These are phyloP conservation scores for Emergomyces orientalis DNA, from an alignment of 2,329 filamentous ascomycete genomes.

Conservation along the genomic window DNA sequence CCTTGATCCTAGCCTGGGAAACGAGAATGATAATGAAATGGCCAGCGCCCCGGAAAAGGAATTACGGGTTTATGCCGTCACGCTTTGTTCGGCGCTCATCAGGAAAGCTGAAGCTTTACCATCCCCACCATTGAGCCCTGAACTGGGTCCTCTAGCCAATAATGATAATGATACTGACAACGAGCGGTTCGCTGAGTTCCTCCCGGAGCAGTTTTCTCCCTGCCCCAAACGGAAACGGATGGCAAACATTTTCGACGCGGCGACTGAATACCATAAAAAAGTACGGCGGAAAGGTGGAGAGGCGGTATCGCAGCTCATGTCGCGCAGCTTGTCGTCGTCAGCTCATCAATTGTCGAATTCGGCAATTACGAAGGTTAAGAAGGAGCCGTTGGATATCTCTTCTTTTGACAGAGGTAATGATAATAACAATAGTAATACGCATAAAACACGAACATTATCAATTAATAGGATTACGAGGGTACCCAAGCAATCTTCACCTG, in stretches of 20 bases:
- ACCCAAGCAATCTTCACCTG: not conserved
- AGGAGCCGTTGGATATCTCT: slow-evolving; percentile 19
- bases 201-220: slow-evolving; percentile 31
- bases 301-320: slow-evolving; percentile 34
- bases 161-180: slow-evolving; percentile 11
- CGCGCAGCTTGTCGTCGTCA: slow-evolving; percentile 16
- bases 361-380: slow-evolving; percentile 27
- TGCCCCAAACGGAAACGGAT: slow-evolving; percentile 37
- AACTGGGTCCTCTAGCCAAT: not conserved
- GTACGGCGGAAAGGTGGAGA: slow-evolving; percentile 34
- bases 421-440: not conserved
- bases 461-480: slow-evolving; percentile 3
- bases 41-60: slow-evolving; percentile 19
- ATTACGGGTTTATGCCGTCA: slow-evolving; percentile 30
- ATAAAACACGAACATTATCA: slow-evolving; percentile 6
- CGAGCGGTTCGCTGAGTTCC: slow-evolving; percentile 27
- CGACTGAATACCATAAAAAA: slow-evolving; percentile 33
- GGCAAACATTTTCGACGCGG: slow-evolving; percentile 35
- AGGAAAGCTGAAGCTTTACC: slow-evolving; percentile 27
- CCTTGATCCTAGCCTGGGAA: slow-evolving; percentile 21
- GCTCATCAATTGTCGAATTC: slow-evolving; percentile 20
- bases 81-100: slow-evolving; percentile 28
- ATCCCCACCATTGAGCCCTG: slow-evolving; percentile 24
- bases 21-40: slow-evolving; percentile 5
- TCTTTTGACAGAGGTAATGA: not conserved